These are phyloP conservation scores for Neoboletus subvelutipes DNA, from an alignment of 768 basidiomycete species.

Conservation along the genomic window DNA sequence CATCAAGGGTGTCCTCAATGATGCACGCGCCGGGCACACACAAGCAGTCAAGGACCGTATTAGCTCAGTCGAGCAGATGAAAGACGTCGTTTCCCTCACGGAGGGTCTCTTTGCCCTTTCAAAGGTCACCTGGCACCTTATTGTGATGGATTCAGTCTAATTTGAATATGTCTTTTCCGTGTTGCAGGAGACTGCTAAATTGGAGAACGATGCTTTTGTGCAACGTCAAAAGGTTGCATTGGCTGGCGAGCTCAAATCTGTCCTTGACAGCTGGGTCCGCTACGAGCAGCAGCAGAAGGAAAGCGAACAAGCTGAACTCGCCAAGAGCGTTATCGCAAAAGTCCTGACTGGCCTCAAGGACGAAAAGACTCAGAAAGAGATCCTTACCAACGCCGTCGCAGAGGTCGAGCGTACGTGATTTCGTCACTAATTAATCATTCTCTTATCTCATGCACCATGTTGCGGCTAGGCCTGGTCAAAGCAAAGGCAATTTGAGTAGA, in stretches of 20 bases:
- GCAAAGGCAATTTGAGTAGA: constrained; percentile 78
- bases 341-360: constrained; percentile 82
- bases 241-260: constrained; percentile 86
- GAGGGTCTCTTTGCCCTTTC: constrained; percentile 88
- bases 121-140: constrained; percentile 53
- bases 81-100: constrained; percentile 92
- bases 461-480: constrained; percentile 77
- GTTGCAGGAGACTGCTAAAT: constrained; percentile 80
- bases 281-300: constrained; percentile 97
- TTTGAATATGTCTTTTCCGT: background rate
- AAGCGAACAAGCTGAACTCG: constrained; percentile 90
- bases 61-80: constrained; percentile 87
- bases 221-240: constrained; percentile 87
- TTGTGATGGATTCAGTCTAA: background rate
- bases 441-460: constrained; percentile 1
- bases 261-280: constrained; percentile 97
- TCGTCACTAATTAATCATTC: background rate
- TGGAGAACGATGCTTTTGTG: constrained; percentile 88
- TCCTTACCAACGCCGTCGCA: constrained; percentile 72
- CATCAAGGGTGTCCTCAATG: constrained; percentile 78
- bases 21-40: constrained; percentile 86
- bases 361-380: constrained; percentile 86
- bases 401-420: constrained; percentile 90
- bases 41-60: constrained; percentile 93
- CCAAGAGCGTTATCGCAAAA: constrained; percentile 83